Conservation (phyloP, 768 basidiomycete species). For the Boletus pseudopeckii region DNA sequence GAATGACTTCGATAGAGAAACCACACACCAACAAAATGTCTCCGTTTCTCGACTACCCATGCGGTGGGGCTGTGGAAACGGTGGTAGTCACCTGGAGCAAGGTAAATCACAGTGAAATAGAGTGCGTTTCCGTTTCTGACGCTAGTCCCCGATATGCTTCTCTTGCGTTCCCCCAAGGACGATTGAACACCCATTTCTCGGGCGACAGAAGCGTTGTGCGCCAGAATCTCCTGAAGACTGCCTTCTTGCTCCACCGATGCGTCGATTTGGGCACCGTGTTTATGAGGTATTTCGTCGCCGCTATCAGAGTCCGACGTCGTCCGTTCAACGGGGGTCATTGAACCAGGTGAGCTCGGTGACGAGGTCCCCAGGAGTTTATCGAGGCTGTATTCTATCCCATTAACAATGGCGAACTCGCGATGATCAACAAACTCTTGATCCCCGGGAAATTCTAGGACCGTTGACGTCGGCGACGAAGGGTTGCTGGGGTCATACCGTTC, state of each 20-base stretch:
- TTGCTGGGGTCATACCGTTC: conserved; percentile 45
- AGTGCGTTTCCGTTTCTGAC: conserved; percentile 77
- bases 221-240: conserved; percentile 52
- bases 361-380: conserved; percentile 75
- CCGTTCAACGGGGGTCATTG: conserved; percentile 28
- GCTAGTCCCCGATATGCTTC: conserved; percentile 42
- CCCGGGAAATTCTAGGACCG: conserved; percentile 38
- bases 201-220: conserved; percentile 70
- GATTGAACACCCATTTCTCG: conserved; percentile 62
- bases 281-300: conserved; percentile 38
- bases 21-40: conserved; percentile 87
- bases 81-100: conserved; percentile 98
- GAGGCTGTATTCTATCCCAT: conserved; percentile 95
- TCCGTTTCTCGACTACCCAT: conserved; percentile 95
- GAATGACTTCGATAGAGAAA: neutral
- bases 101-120: conserved; percentile 93
- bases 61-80: conserved; percentile 94
- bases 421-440: conserved; percentile 70
- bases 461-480: conserved; percentile 40
- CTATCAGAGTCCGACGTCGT: conserved; percentile 19
- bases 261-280: conserved; percentile 68
- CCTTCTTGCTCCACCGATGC: conserved; percentile 66
- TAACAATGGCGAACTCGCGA: conserved; percentile 91
- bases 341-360: conserved; percentile 39
- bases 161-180: conserved; percentile 29